These are phyloP conservation scores for Mycena rebaudengoi DNA, from an alignment of 768 basidiomycete genomes.

Conservation along the genomic window DNA sequence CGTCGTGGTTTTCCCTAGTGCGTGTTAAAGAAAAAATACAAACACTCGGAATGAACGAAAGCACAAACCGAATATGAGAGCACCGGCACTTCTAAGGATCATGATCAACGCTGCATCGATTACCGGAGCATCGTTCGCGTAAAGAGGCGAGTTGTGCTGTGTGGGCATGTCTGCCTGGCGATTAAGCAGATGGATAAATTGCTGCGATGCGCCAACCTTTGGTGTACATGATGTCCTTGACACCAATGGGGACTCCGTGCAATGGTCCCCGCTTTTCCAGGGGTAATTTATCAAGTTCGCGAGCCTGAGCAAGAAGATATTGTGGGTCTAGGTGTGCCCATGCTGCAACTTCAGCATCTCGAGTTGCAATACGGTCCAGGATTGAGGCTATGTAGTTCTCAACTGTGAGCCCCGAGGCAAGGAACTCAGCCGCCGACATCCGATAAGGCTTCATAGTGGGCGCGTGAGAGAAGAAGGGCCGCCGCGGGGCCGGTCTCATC, in stretches of 20 bases:
- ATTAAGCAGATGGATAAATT: not conserved
- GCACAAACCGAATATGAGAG: slow-evolving; percentile 23
- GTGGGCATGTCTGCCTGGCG: slow-evolving; percentile 27
- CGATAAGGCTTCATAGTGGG: slow-evolving; percentile 3
- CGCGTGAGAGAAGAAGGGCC: not conserved
- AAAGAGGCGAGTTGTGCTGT: slow-evolving; percentile 23
- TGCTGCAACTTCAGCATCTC: slow-evolving; percentile 18
- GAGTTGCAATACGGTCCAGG: slow-evolving; percentile 11
- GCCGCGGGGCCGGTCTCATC: too few species aligned
- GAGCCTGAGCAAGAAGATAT: slow-evolving; percentile 24
- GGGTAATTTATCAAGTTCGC: slow-evolving; percentile 18
- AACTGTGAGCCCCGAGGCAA: slow-evolving; percentile 12
- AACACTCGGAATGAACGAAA: too few species aligned
- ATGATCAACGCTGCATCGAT: slow-evolving; percentile 22
- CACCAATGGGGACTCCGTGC: slow-evolving; percentile 27
- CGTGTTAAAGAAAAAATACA: not conserved
- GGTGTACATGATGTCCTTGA: slow-evolving; percentile 25
- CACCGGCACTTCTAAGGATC: slow-evolving; percentile 24
- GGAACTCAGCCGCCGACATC: slow-evolving; percentile 11
- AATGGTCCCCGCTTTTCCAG: slow-evolving; percentile 16
- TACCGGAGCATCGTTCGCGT: slow-evolving; percentile 10
- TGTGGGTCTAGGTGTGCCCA: slow-evolving; percentile 23
- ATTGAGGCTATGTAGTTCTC: slow-evolving; percentile 13
- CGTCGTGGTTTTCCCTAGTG: slow-evolving; percentile 25
- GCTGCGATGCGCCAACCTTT: slow-evolving; percentile 6